Conservation (phyloP, 2,329 filamentous ascomycete species). For the Talaromyces pinophilus region DNA sequence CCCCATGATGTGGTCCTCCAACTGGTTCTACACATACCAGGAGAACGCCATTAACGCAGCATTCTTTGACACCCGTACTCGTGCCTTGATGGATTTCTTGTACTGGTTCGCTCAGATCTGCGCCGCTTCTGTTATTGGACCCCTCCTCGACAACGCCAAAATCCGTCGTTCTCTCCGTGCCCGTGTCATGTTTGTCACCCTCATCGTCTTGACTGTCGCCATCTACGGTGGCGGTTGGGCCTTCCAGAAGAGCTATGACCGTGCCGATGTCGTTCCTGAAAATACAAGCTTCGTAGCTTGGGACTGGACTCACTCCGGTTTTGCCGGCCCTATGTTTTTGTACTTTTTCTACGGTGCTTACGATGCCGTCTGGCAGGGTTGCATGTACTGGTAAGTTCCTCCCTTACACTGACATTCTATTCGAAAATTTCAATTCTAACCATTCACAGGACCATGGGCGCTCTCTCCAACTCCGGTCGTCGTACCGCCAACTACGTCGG, state of each 20-base stretch:
- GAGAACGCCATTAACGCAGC: slow-evolving; percentile 64
- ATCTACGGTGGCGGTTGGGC: slow-evolving; percentile 72
- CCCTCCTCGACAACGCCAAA: slow-evolving; percentile 58
- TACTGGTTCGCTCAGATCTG: slow-evolving; percentile 70
- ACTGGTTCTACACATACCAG: slow-evolving; percentile 66
- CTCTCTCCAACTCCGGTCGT: slow-evolving; percentile 81
- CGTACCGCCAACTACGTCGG: slow-evolving; percentile 82
- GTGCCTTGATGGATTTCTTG: slow-evolving; percentile 65
- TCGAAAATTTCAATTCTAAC: not conserved
- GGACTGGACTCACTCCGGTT: slow-evolving; percentile 27
- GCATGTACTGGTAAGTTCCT: slow-evolving; percentile 66
- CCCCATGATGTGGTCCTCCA: slow-evolving; percentile 65
- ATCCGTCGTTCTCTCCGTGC: slow-evolving; percentile 63
- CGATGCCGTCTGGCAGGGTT: slow-evolving; percentile 77
- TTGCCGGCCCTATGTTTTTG: slow-evolving; percentile 27
- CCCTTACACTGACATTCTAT: not conserved
- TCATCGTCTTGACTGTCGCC: slow-evolving; percentile 63
- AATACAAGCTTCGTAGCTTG: slow-evolving; percentile 1
- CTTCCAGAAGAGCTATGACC: slow-evolving; percentile 21
- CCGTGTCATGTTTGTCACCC: slow-evolving; percentile 56
- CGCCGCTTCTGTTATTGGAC: slow-evolving; percentile 66
- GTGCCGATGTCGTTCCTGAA: slow-evolving; percentile 1
- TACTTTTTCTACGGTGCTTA: slow-evolving; percentile 60
- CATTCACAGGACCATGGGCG: slow-evolving; percentile 69
- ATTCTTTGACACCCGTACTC: slow-evolving; percentile 65